phyloP scores from a whole-genome alignment of 768 basidiomycete genomes.

The Auricularia cornea region DNA sequence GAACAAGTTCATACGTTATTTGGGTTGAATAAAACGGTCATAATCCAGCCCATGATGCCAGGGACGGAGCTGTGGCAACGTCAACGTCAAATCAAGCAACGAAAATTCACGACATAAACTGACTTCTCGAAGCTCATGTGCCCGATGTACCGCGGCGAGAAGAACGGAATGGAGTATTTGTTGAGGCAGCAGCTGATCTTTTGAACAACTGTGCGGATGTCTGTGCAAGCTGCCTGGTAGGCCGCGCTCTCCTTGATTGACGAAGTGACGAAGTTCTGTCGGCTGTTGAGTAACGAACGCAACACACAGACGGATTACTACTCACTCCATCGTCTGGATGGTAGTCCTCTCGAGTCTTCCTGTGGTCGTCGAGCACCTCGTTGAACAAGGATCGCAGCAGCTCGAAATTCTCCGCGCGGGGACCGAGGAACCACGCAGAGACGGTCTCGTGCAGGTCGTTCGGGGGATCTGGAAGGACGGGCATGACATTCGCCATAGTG shows the following conservation, averaged over 20 bases:
- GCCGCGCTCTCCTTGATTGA: too few relatives aligned
- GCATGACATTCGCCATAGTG: too few relatives aligned
- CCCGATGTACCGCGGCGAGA: conserved; percentile 31
- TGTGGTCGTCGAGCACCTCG: conserved; percentile 17
- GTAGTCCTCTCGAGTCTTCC: conserved; percentile 19
- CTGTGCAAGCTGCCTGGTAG: not conserved
- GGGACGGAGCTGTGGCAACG: too few relatives aligned
- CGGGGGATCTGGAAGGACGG: not conserved
- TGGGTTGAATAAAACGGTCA: conserved; percentile 26
- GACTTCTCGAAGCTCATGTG: conserved; percentile 33
- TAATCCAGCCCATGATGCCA: conserved; percentile 16
- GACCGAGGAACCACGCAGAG: conserved; percentile 33
- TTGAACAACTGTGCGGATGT: conserved; percentile 15
- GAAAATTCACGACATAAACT: too few relatives aligned
- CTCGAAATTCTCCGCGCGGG: conserved; percentile 29
- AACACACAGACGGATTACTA: not conserved
- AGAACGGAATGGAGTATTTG: conserved; percentile 30
- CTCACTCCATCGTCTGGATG: conserved; percentile 23
- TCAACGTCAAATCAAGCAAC: too few relatives aligned
- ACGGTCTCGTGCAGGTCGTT: conserved; percentile 15
- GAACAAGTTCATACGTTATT: conserved; percentile 26
- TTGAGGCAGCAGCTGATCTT: conserved; percentile 17
- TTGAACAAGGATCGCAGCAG: conserved; percentile 21
- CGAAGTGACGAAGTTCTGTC: too few relatives aligned
- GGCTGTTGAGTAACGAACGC: not conserved